A percentile compares a stretch with the other conserved stretches of the same genome.
Conservation (phyloP, 1,139 yeast genomes). For the Candida neerlandica region DNA sequence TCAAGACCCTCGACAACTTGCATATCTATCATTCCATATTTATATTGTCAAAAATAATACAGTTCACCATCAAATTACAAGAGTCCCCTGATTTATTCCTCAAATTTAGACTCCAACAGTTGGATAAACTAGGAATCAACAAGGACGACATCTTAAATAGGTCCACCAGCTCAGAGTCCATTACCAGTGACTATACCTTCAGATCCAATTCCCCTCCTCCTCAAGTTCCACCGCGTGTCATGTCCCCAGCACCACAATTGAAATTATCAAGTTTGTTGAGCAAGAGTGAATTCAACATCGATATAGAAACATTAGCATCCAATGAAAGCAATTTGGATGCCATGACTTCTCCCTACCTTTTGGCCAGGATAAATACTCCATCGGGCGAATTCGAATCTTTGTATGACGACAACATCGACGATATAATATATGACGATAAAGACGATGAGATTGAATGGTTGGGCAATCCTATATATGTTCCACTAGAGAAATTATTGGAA, state of each 20-base stretch:
- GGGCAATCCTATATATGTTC: constrained; percentile 21
- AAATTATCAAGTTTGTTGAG: constrained; percentile 19
- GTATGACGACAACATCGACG: constrained; percentile 13
- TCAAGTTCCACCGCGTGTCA: background rate
- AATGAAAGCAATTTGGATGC: background rate
- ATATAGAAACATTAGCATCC: background rate
- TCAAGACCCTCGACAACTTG: constrained; percentile 37
- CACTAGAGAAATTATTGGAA: constrained; percentile 28
- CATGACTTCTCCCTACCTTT: constrained; percentile 15
- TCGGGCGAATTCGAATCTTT: constrained; percentile 7
- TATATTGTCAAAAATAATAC: constrained; percentile 32
- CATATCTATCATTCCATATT: constrained; percentile 42
- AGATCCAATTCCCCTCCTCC: constrained; percentile 19
- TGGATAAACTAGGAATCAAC: constrained; percentile 28
- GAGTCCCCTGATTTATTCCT: constrained; percentile 25
- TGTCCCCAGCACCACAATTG: constrained; percentile 22
- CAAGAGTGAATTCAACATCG: constrained; percentile 11
- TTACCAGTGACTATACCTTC: background rate
- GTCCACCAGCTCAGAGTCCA: background rate
- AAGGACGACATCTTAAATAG: constrained; percentile 13
- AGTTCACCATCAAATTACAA: constrained; percentile 38
- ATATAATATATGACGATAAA: constrained; percentile 9
- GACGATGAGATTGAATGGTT: constrained; percentile 12
- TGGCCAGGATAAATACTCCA: constrained; percentile 9
- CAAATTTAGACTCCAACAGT: constrained; percentile 29